Conservation (phyloP, 805 yeast genomes). For the Suhomyces prunicola region DNA sequence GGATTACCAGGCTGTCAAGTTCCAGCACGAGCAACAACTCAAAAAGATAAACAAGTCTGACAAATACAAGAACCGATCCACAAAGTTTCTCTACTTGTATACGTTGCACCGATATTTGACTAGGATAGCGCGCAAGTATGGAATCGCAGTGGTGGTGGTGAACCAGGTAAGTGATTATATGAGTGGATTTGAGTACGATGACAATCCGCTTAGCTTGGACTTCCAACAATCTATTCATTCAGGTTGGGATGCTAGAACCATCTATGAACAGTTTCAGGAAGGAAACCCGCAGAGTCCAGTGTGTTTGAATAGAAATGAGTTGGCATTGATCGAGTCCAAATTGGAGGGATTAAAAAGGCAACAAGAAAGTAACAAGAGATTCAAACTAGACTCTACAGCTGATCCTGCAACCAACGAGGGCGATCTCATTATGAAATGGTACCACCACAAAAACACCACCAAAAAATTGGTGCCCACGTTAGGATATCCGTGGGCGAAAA, state of each 20-base stretch:
- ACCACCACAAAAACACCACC: slow-evolving; percentile 6
- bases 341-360: not conserved
- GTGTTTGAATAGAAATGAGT: not conserved
- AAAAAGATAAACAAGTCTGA: slow-evolving; percentile 20
- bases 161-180: slow-evolving; percentile 24
- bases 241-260: slow-evolving; percentile 18
- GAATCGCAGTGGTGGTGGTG: slow-evolving; percentile 20
- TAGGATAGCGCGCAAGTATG: slow-evolving; percentile 13
- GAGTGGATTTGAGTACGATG: not conserved
- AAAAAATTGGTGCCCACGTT: slow-evolving; percentile 28
- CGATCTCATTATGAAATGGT: not conserved
- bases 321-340: not conserved
- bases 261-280: not conserved
- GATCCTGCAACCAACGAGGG: not conserved
- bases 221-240: slow-evolving; percentile 19
- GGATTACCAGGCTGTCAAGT: slow-evolving; percentile 13
- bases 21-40: slow-evolving; percentile 15
- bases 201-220: slow-evolving; percentile 16
- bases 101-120: slow-evolving; percentile 17
- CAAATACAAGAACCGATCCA: slow-evolving; percentile 20
- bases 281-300: not conserved
- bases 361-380: not conserved
- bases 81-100: slow-evolving; percentile 17
- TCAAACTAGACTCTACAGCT: not conserved
- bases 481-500: slow-evolving; percentile 32